Evolutionary conservation across 2,329 filamentous ascomycete species (phyloP), one percentile per base, ranked within the genome.

Genomic region (Ustulina deusta): DNA sequence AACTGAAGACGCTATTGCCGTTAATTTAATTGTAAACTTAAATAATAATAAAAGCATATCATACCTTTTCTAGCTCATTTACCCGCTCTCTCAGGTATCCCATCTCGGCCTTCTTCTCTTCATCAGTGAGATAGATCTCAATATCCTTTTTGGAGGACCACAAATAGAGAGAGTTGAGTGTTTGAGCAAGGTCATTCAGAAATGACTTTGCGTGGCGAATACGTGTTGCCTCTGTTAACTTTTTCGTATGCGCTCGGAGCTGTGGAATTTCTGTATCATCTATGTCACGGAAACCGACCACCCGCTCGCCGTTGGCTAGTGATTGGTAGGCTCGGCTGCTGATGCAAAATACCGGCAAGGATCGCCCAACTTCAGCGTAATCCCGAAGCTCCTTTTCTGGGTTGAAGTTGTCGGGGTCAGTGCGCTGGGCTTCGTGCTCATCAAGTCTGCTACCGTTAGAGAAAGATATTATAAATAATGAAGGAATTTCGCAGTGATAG

Each of bases 301-400:
- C 34, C 13, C 86, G 40, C 84, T 60, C 29, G 2, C 83, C 60
- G 79, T 75, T 20, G 89, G 72, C 1, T 84, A 81, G 2, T 84
- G 85, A 55, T 81, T 91, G 88, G 65, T 89, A 91, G 0, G 85
- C 87, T 56, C 84, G 79, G 54, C 85, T 86, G 66, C 86, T 89
- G 11, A 91, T 85, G 69, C 88, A 91, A 74, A 90, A 91, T 1
- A 91, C 87, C 0, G 87, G 84, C 0, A 91, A 79, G 0, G 81
- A 81, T 6, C 74, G 74, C 0, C 85, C 86, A 15, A 90, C 81
- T 51, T 86, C 75, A 0, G 85, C 81, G 59, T 91, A 91, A 71
- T 90, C 83, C 13, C 86, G 81, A 1, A 80, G 34, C 2, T 87
- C 83, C 2, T 82, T 73, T 1, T 84, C 82, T 0, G 85, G 85